Base-by-base conservation (phyloP, 768 basidiomycete species). In the Termitomyces sp. region DNA sequence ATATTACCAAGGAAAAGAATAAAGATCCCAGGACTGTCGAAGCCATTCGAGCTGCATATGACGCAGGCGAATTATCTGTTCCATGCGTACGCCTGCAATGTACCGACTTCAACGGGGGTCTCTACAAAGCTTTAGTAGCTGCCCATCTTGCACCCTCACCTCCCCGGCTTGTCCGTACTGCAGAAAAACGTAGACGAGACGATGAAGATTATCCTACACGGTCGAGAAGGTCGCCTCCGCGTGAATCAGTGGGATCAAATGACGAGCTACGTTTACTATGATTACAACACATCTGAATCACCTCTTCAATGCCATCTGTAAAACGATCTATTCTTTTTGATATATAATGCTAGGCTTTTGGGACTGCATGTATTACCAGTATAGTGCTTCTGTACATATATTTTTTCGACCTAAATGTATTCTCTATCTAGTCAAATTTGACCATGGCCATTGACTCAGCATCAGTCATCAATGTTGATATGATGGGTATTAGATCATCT, bases 31-130 rank as follows among this genome's bases (percentile, higher is more conserved):
- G 70, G 26, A 60, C 71, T 28, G 53, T 67, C 1, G 66, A 72
- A 31, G 67, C 66, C 10, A 75, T 80, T 26, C 56, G 65, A n/a
- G 60, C 63, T n/a, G 71, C 73, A n/a, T 84, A 82, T 65, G 69
- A 78, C 50, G 55, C 60, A 15, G 80, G 80, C 17, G 60, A 70
- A 51, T 67, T 77, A 19, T 63, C 60, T 11, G 78, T 78, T 10
- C 80, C 80, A 5, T 83, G 81, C 60, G 77, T 82, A 45, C 70
- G 71, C 45, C 67, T 84, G 33, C 69, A 73, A 53, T 81, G 75
- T 60, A 64, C 77, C 21, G 71, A 67, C 37, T 83, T 78, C 63
- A 73, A 80, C 60, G 65, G 73, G 14, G 66, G 64, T 30, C 69
- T 84, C 12, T 74, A 71, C 57, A 55, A 57, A 3, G 70, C 68